These are phyloP conservation scores for Ogataea glucozyma DNA, from an alignment of 805 yeast genomes.

Conservation along the genomic window DNA sequence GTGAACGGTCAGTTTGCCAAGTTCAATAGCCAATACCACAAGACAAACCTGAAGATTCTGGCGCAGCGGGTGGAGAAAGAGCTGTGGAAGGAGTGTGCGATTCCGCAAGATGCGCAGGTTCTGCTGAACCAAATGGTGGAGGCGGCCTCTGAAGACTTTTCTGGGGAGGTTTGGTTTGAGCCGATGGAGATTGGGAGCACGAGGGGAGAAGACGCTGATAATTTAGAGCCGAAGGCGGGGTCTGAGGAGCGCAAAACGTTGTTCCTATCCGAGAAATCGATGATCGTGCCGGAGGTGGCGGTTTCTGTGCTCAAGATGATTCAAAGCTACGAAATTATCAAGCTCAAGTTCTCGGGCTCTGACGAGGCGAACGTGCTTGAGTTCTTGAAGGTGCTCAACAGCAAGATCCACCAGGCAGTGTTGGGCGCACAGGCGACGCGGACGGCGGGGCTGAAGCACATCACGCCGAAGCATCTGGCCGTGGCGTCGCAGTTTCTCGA, in stretches of 20 bases:
- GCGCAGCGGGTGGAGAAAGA: constrained; percentile 61
- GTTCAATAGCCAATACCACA: constrained; percentile 58
- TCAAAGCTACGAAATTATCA: constrained; percentile 56
- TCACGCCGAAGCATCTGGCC: constrained; percentile 71
- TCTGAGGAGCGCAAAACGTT: constrained; percentile 32
- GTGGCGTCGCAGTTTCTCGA: constrained; percentile 67
- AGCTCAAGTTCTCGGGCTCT: constrained; percentile 54
- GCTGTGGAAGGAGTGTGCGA: constrained; percentile 76
- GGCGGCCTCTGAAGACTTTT: constrained; percentile 40
- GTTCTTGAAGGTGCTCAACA: constrained; percentile 51
- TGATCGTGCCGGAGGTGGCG: constrained; percentile 57
- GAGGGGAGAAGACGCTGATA: not conserved
- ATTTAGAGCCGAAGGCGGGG: constrained; percentile 4
- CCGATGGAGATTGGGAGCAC: constrained; percentile 29
- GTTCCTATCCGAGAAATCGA: constrained; percentile 54
- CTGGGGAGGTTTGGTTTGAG: constrained; percentile 51
- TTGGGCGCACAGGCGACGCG: constrained; percentile 75
- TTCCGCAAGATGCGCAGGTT: constrained; percentile 47
- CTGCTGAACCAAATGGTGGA: constrained; percentile 52
- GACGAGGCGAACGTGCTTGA: constrained; percentile 48
- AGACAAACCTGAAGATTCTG: constrained; percentile 47
- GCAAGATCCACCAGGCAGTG: constrained; percentile 58
- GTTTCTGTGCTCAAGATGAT: constrained; percentile 41
- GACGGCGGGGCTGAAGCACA: constrained; percentile 72
- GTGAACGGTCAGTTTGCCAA: constrained; percentile 65